Evolutionary conservation across 2,329 filamentous ascomycete genomes (phyloP).

Genomic region (Geosmithia putterillii): DNA sequence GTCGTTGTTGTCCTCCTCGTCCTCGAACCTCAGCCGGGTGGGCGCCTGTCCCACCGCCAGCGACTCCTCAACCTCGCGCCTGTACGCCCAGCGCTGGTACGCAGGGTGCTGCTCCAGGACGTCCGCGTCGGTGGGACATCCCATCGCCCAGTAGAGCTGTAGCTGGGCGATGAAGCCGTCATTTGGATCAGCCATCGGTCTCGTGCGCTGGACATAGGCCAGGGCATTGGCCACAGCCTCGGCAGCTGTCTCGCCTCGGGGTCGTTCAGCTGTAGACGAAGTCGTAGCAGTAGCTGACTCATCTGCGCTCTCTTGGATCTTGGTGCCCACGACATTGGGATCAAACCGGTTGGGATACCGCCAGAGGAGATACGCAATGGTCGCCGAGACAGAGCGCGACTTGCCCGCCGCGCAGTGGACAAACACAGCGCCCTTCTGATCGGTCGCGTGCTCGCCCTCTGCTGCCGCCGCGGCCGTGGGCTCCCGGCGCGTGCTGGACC

Average conservation of each 20-base stretch:
- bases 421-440: conserved; percentile 40
- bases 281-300: not conserved
- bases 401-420: conserved; percentile 86
- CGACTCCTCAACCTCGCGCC: conserved; percentile 40
- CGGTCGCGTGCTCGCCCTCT: conserved; percentile 1
- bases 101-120: conserved; percentile 53
- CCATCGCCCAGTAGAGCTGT: conserved; percentile 77
- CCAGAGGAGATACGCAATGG: conserved; percentile 76
- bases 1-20: conserved; percentile 39
- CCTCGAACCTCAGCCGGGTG: conserved; percentile 71
- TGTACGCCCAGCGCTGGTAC: conserved; percentile 64
- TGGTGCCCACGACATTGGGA: conserved; percentile 18
- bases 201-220: conserved; percentile 52
- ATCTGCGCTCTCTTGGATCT: conserved; percentile 5
- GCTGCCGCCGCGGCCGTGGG: too few species aligned
- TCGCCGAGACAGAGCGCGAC: conserved; percentile 76
- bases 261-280: conserved; percentile 7
- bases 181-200: conserved; percentile 80
- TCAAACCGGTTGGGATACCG: conserved; percentile 43
- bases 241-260: conserved; percentile 20
- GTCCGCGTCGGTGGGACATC: conserved; percentile 49
- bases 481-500: too few species aligned
- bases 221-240: conserved; percentile 51
- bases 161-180: conserved; percentile 84
- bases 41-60: conserved; percentile 69